Evolutionary conservation across 345 rosid genomes (phyloP).

Genomic region (Crucihimalaya himalaica): DNA sequence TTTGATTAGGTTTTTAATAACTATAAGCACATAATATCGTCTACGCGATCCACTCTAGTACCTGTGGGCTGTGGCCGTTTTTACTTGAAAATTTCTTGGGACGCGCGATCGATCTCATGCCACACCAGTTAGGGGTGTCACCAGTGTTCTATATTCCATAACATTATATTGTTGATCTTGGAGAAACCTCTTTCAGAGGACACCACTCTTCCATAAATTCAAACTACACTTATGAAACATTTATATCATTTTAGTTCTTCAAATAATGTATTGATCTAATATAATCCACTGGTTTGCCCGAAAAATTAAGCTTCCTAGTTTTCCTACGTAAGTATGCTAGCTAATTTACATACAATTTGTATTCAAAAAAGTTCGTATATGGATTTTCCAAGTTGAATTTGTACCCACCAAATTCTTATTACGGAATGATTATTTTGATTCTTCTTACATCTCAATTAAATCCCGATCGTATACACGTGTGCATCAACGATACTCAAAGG

Average conservation of each 20-base stretch:
- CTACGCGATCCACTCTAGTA: not conserved
- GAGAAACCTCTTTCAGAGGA: not conserved
- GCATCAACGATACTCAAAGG: not conserved
- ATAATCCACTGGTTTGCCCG: not conserved
- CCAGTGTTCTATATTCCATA: not conserved
- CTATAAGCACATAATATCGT: not conserved
- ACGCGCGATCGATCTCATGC: not conserved
- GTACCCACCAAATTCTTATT: not conserved
- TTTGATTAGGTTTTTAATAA: too few species aligned
- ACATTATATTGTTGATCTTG: not conserved
- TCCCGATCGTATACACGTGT: constrained; percentile 12
- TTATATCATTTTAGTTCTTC: not conserved
- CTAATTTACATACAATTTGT: not conserved
- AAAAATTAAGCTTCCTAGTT: not conserved
- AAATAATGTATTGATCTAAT: too few species aligned
- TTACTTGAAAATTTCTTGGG: not conserved
- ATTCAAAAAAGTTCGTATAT: not conserved
- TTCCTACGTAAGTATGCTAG: not conserved
- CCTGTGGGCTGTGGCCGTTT: too few species aligned
- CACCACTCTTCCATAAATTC: not conserved
- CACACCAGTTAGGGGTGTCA: not conserved
- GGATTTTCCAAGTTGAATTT: not conserved
- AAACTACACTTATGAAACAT: not conserved
- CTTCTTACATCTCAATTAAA: not conserved
- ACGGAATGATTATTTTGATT: constrained; percentile 18